Evolutionary conservation across 108 stramenopile genomes (phyloP).

Genomic region (Schizochytrium sp.): DNA sequence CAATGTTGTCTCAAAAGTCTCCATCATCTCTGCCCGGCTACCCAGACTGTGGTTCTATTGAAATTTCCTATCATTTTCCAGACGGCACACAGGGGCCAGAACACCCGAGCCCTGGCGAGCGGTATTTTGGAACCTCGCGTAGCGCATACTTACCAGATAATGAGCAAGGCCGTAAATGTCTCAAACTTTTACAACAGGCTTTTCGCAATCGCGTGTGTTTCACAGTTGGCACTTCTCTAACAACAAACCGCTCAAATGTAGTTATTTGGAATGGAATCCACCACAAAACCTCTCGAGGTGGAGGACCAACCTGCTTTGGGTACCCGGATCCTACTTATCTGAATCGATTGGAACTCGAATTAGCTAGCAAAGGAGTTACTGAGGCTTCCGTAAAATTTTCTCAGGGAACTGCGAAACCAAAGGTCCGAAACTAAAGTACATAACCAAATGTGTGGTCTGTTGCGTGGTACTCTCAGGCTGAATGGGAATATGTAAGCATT

Average conservation of each 20-base stretch:
- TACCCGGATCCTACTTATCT: constrained; percentile 64
- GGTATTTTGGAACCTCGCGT: constrained; percentile 32
- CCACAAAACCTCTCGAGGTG: constrained; percentile 48
- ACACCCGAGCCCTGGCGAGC: constrained; percentile 37
- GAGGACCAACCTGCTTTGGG: constrained; percentile 35
- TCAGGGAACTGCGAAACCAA: neutral
- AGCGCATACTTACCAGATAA: constrained; percentile 37
- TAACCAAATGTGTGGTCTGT: neutral
- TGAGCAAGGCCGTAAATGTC: constrained; percentile 10
- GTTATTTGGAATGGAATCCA: constrained; percentile 64
- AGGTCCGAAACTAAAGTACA: neutral
- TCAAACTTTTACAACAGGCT: neutral
- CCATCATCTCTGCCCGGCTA: neutral
- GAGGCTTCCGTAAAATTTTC: neutral
- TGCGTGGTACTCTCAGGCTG: neutral
- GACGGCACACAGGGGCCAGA: constrained; percentile 17
- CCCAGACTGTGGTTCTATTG: neutral
- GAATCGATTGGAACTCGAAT: constrained; percentile 15
- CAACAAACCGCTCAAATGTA: constrained; percentile 3
- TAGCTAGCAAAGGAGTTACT: constrained; percentile 47
- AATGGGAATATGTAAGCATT: too few species aligned
- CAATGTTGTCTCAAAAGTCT: neutral
- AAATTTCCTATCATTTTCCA: constrained; percentile 27
- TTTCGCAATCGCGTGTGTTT: constrained; percentile 53
- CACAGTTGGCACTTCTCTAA: constrained; percentile 56